Evolutionary conservation across 1,284 basidiomycete species (phyloP), one percentile per base, ranked within the genome.

Genomic region (Apiotrichum veenhuisii): DNA sequence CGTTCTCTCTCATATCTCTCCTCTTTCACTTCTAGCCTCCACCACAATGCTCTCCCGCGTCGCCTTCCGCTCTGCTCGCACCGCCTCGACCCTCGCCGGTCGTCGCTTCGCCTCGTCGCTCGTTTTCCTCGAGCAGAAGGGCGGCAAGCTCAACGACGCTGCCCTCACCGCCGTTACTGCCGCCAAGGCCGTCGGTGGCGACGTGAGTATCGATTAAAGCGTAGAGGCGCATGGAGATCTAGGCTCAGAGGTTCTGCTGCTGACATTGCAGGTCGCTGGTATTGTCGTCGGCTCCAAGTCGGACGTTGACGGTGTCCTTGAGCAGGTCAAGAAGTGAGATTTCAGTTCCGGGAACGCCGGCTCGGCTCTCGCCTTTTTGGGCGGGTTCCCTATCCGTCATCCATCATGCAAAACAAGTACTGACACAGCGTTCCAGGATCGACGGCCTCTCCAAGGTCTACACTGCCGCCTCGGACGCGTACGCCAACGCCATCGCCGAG

Each of bases 161-260:
- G 88, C 89, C n/a, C 82, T 96, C 56, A 90, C 88, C 34, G 94
- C 95, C 37, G 78, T 98, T 63, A 91, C 91, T 1, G 94, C 94
- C 27, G 94, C 94, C 1, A 80, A 84, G 63, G 82, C 88, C 66
- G 82, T 98, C 14, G 80, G 79, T 23, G 90, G 89, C 8, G 81
- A 77, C 55, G 75, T 77, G 55, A 68, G 74, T 63, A 15, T 22
- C n/a, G 12, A 18, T 9, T 34, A 14, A 22, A n/a, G 18, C 11
- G 27, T 25, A 34, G 51, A 46, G 18, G 8, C 43, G 8, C 20
- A n/a, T 34, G 17, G 20, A 15, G 5, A 14, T 17, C n/a, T 25
- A 15, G 33, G 15, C 23, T 10, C 5, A 51, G n/a, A n/a, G 12
- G 30, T 7, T 30, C 30, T 30, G 12, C 30, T 7, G 44, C 33